A percentile compares a stretch with the other conserved stretches of the same genome.
These are phyloP conservation scores for Beauveria sp. DNA, from an alignment of 2,329 filamentous ascomycete species.

Conservation along the genomic window DNA sequence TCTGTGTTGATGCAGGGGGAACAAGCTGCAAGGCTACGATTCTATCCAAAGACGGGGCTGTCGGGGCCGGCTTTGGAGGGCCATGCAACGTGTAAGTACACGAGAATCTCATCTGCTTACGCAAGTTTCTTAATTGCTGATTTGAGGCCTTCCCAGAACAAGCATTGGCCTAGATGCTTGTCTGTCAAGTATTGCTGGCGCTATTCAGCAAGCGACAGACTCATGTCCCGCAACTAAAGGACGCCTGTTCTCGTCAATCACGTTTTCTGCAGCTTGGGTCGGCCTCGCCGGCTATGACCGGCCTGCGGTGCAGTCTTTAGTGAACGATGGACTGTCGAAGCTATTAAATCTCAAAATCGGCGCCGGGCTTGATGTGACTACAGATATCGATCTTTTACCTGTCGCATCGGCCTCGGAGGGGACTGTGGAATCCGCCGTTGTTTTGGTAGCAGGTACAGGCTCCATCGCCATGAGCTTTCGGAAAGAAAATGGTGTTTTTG, in stretches of 20 bases:
- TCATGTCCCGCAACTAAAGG: constrained; percentile 12
- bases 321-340: constrained; percentile 21
- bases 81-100: constrained; percentile 31
- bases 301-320: constrained; percentile 19
- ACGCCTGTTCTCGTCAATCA: not conserved
- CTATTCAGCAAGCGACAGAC: constrained; percentile 20
- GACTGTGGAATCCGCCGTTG: constrained; percentile 20
- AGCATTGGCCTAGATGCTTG: constrained; percentile 22
- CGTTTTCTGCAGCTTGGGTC: constrained; percentile 28
- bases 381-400: constrained; percentile 32
- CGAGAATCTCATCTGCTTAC: not conserved
- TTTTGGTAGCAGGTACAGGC: constrained; percentile 35
- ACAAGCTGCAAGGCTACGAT: constrained; percentile 33
- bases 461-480: constrained; percentile 33
- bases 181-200: constrained; percentile 19
- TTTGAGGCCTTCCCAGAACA: constrained; percentile 12
- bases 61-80: constrained; percentile 24
- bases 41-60: constrained; percentile 18
- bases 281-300: constrained; percentile 33
- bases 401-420: constrained; percentile 16
- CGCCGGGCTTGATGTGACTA: constrained; percentile 23
- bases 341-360: constrained; percentile 21
- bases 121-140: not conserved
- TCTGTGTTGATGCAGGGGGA: constrained; percentile 35
- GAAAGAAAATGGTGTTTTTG: constrained; percentile 15